Conservation (phyloP, 345 rosid species). For the Noccaea bulbosa region DNA sequence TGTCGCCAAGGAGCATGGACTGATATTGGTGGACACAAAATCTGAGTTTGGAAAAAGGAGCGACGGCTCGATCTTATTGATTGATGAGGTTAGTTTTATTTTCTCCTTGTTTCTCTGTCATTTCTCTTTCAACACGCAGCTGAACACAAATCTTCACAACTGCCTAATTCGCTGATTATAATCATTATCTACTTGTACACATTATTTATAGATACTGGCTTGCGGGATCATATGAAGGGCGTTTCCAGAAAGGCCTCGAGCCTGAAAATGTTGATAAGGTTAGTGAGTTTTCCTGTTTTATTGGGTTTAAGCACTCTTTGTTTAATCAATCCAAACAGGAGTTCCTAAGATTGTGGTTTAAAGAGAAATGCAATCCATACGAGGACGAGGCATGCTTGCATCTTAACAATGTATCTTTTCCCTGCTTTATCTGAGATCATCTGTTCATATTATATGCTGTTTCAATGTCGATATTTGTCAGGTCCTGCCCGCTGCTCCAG, state of each 20-base stretch:
- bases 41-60: constrained; percentile 87
- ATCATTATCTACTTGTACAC: constrained; percentile 27
- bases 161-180: constrained; percentile 2
- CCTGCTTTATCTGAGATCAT: constrained; percentile 9
- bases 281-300: constrained; percentile 23
- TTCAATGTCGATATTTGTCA: constrained; percentile 26
- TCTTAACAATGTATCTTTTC: constrained; percentile 7
- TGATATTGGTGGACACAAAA: constrained; percentile 91
- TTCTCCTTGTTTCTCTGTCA: constrained; percentile 7
- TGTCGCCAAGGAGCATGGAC: constrained; percentile 85
- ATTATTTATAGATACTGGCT: constrained; percentile 75
- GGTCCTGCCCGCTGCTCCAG: constrained; percentile 87
- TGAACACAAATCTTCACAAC: constrained; percentile 10
- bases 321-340: constrained; percentile 56
- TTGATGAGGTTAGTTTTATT: constrained; percentile 79
- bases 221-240: constrained; percentile 70
- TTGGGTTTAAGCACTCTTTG: constrained; percentile 15
- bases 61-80: constrained; percentile 78
- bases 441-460: constrained; percentile 4
- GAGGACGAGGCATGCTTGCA: constrained; percentile 69
- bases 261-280: constrained; percentile 97
- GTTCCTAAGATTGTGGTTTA: constrained; percentile 95
- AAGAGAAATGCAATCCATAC: constrained; percentile 84
- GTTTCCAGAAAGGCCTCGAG: constrained; percentile 71
- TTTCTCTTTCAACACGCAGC: constrained; percentile 25